Evolutionary conservation across 495 filamentous ascomycete genomes (phyloP).

Genomic region (Acidomyces sp.): DNA sequence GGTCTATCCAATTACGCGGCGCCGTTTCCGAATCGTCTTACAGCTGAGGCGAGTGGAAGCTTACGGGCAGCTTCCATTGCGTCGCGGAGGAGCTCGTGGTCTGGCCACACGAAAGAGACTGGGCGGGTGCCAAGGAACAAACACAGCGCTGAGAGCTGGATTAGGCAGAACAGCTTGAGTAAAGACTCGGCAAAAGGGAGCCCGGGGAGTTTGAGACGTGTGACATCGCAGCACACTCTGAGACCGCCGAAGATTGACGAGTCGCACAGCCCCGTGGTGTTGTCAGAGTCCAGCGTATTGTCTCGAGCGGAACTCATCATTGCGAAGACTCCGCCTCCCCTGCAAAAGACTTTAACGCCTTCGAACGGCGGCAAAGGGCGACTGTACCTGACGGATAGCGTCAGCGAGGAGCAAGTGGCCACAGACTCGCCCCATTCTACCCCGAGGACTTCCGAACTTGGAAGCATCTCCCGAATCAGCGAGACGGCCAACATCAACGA

Average conservation of each 20-base stretch:
- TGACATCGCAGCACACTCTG: slow-evolving; percentile 25
- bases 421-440: slow-evolving; percentile 6
- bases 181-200: slow-evolving; percentile 15
- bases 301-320: slow-evolving; percentile 17
- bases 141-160: slow-evolving; percentile 17
- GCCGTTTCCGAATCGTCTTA: background rate
- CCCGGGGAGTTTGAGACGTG: slow-evolving; percentile 23
- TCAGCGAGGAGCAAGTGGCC: slow-evolving; percentile 7
- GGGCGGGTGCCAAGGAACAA: slow-evolving; percentile 18
- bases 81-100: slow-evolving; percentile 15
- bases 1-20: slow-evolving; percentile 57
- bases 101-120: slow-evolving; percentile 7
- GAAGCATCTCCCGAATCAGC: background rate
- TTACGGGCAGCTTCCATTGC: slow-evolving; percentile 7
- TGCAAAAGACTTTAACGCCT: background rate
- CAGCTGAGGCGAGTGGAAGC: background rate
- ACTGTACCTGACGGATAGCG: slow-evolving; percentile 12
- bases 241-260: slow-evolving; percentile 2
- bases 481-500: background rate
- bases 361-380: too few species aligned
- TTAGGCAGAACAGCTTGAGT: slow-evolving; percentile 6
- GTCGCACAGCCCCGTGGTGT: background rate
- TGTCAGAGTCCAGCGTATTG: background rate
- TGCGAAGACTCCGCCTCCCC: slow-evolving; percentile 6
- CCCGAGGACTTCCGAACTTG: slow-evolving; percentile 3